Evolutionary conservation across 495 filamentous ascomycete species (phyloP).

Genomic region (Cudoniella acicularis): DNA sequence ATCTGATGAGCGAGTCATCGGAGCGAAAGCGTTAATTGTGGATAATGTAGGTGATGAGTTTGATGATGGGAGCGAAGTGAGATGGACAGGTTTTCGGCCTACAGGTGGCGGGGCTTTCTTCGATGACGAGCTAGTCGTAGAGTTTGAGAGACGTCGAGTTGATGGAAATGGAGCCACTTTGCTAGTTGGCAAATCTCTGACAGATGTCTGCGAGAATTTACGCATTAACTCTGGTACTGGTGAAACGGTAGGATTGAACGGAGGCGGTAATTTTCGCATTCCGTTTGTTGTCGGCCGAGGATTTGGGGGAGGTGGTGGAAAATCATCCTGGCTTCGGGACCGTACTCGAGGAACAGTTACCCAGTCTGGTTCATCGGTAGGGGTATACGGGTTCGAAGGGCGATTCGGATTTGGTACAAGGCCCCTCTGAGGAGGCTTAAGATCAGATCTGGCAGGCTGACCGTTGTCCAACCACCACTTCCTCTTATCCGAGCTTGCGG

Average conservation of each 20-base stretch:
- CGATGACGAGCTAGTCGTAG: slow-evolving; percentile 31
- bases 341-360: slow-evolving; percentile 52
- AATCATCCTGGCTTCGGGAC: slow-evolving; percentile 37
- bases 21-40: neutral
- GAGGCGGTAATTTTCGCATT: slow-evolving; percentile 48
- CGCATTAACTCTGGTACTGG: slow-evolving; percentile 10
- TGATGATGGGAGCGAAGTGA: slow-evolving; percentile 32
- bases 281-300: slow-evolving; percentile 38
- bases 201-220: slow-evolving; percentile 19
- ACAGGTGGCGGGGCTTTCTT: slow-evolving; percentile 49
- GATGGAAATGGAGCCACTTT: slow-evolving; percentile 18
- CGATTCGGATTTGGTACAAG: slow-evolving; percentile 66
- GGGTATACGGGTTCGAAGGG: slow-evolving; percentile 76
- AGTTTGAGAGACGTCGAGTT: slow-evolving; percentile 12
- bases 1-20: neutral
- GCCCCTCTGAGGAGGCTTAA: slow-evolving; percentile 59
- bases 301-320: slow-evolving; percentile 41
- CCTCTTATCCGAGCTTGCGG: slow-evolving; percentile 81
- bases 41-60: slow-evolving; percentile 15
- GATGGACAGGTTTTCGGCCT: slow-evolving; percentile 50
- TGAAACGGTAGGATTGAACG: slow-evolving; percentile 40
- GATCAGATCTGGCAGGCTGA: slow-evolving; percentile 66
- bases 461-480: slow-evolving; percentile 97
- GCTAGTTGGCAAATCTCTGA: slow-evolving; percentile 8
- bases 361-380: slow-evolving; percentile 74